Evolutionary conservation across 1,139 yeast genomes (phyloP).

Genomic region (Kodamaea anthophila): DNA sequence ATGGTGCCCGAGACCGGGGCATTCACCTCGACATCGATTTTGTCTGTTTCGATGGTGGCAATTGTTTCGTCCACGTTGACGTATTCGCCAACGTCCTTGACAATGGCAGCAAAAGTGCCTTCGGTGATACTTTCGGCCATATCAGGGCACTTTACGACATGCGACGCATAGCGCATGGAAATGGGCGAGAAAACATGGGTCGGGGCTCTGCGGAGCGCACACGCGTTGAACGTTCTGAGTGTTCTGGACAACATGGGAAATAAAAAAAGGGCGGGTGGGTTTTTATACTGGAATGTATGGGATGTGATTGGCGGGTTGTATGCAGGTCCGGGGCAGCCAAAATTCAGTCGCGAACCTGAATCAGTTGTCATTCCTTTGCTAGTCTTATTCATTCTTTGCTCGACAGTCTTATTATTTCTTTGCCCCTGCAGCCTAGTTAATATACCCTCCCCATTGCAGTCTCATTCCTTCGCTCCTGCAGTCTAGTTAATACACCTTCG

Average conservation of each 20-base stretch:
- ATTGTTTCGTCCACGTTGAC: slow-evolving; percentile 84
- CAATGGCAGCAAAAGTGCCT: slow-evolving; percentile 83
- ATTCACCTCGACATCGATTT: slow-evolving; percentile 94
- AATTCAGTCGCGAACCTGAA: too few species aligned
- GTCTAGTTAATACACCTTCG: too few species aligned
- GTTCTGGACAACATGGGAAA: slow-evolving; percentile 14
- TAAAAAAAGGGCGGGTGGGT: too few species aligned
- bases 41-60: slow-evolving; percentile 97
- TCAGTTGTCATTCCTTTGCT: too few species aligned
- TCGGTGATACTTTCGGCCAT: slow-evolving; percentile 99
- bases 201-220: slow-evolving; percentile 4
- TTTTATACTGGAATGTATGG: too few species aligned
- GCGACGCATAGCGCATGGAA: slow-evolving; percentile 34
- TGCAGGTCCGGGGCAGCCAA: too few species aligned
- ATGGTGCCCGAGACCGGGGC: slow-evolving; percentile 91
- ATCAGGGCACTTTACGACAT: slow-evolving; percentile 84
- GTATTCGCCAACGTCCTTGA: slow-evolving; percentile 80
- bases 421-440: too few species aligned
- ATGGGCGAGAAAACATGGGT: slow-evolving; percentile 3
- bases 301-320: too few species aligned
- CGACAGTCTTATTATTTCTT: too few species aligned
- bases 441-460: too few species aligned
- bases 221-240: slow-evolving; percentile 12
- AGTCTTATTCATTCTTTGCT: too few species aligned
- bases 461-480: too few species aligned